Conservation (phyloP, 371 early-diverging fungal genomes). For the Mucor racemosus region DNA sequence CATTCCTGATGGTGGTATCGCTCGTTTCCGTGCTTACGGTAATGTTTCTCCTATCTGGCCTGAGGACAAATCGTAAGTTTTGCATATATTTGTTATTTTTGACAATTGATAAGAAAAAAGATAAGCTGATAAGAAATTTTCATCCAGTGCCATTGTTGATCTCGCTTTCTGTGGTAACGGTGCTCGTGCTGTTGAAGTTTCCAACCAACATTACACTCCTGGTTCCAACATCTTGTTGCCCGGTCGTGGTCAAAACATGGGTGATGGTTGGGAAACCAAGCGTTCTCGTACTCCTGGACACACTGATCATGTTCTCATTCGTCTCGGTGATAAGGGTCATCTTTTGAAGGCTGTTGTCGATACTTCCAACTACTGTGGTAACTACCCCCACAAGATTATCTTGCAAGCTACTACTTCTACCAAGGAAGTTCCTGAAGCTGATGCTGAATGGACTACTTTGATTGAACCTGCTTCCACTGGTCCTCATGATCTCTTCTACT, state of each 20-base stretch:
- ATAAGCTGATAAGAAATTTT: conserved; percentile 10
- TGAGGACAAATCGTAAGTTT: conserved; percentile 45
- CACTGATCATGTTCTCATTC: conserved; percentile 75
- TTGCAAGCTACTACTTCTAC: conserved; percentile 59
- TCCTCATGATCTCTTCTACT: conserved; percentile 73
- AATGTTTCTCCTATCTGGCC: conserved; percentile 73
- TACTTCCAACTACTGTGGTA: conserved; percentile 86
- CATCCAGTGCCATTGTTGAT: conserved; percentile 65
- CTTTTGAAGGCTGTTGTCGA: conserved; percentile 81
- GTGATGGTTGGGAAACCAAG: conserved; percentile 84
- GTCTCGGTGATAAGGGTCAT: conserved; percentile 79
- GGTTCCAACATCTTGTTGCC: conserved; percentile 80
- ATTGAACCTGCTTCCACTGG: conserved; percentile 46
- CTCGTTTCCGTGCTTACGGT: conserved; percentile 88
- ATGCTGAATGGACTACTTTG: conserved; percentile 58
- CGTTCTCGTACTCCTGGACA: conserved; percentile 73
- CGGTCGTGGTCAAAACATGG: conserved; percentile 71
- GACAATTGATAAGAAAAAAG: neutral
- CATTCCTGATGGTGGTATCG: conserved; percentile 93
- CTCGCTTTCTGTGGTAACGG: conserved; percentile 81
- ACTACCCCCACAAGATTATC: conserved; percentile 77
- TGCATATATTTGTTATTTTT: neutral
- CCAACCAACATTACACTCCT: conserved; percentile 83
- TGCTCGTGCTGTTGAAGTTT: conserved; percentile 71
- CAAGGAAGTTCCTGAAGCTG: conserved; percentile 47